Evolutionary conservation across 2,329 filamentous ascomycete genomes (phyloP).

Genomic region (Fonsecaea pedrosoi): DNA sequence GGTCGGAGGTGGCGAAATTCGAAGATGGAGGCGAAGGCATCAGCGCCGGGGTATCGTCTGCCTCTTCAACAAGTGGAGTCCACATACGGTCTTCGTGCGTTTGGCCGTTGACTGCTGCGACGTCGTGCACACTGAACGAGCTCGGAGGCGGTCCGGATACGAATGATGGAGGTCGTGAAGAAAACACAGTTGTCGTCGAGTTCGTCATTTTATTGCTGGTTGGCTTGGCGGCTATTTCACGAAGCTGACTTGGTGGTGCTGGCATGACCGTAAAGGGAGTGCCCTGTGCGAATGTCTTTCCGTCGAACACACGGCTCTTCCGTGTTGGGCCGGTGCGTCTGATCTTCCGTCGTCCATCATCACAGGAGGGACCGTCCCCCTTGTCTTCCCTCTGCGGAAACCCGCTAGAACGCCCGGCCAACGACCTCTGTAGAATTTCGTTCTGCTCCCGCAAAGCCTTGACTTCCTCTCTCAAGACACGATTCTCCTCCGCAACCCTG

Average conservation of each 20-base stretch:
- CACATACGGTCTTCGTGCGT: neutral
- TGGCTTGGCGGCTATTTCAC: neutral
- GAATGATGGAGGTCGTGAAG: neutral
- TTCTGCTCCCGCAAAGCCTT: constrained; percentile 8
- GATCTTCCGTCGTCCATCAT: neutral
- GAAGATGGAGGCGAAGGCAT: neutral
- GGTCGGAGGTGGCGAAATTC: neutral
- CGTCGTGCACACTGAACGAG: neutral
- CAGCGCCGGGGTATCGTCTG: neutral
- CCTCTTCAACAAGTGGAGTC: neutral
- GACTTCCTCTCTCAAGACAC: constrained; percentile 53
- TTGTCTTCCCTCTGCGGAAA: neutral
- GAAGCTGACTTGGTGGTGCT: neutral
- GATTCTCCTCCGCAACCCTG: constrained; percentile 73
- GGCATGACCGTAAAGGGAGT: neutral
- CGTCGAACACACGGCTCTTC: neutral
- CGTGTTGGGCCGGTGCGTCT: neutral
- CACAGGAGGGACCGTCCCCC: neutral
- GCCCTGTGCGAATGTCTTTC: neutral
- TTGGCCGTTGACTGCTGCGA: neutral
- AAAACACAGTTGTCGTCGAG: neutral
- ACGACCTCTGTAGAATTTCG: neutral
- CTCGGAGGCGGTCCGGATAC: neutral
- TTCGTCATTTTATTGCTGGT: neutral
- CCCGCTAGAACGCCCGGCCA: neutral